Conservation (phyloP, 768 basidiomycete genomes). For the Crucibulum laeve region DNA sequence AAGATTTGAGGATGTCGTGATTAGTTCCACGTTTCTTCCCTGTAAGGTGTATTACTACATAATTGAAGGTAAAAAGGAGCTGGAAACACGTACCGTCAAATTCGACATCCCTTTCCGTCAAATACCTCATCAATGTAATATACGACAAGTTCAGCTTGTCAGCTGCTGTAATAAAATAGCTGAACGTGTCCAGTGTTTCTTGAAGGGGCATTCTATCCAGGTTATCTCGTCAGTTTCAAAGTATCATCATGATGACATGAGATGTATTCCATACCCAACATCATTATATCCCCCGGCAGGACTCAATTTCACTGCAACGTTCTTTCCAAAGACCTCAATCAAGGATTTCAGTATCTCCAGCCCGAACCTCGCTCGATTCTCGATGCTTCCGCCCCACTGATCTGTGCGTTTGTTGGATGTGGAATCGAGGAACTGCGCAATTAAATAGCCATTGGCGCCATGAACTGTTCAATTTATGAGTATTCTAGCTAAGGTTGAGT, state of each 20-base stretch:
- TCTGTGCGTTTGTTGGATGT: slow-evolving; percentile 27
- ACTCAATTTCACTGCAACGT: slow-evolving; percentile 41
- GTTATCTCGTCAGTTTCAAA: not conserved
- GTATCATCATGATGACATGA: not conserved
- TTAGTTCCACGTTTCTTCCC: too few species aligned
- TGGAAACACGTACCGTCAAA: slow-evolving; percentile 30
- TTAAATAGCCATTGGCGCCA: slow-evolving; percentile 38
- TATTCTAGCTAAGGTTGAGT: not conserved
- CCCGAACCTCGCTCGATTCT: slow-evolving; percentile 53
- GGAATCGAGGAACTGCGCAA: slow-evolving; percentile 47
- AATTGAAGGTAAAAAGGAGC: too few species aligned
- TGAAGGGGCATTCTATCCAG: slow-evolving; percentile 35
- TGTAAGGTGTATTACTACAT: too few species aligned
- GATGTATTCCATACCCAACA: slow-evolving; percentile 24
- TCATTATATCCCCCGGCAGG: slow-evolving; percentile 44
- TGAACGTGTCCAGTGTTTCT: slow-evolving; percentile 37
- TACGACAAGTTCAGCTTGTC: slow-evolving; percentile 27
- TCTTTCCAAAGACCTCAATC: slow-evolving; percentile 34
- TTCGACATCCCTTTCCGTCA: slow-evolving; percentile 13
- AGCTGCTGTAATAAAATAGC: slow-evolving; percentile 34
- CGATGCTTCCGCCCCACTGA: slow-evolving; percentile 42
- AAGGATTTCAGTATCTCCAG: slow-evolving; percentile 45
- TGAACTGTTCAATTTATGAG: slow-evolving; percentile 24
- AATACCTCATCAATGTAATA: slow-evolving; percentile 21
- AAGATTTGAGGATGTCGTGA: not conserved